Evolutionary conservation across 768 basidiomycete species (phyloP), one percentile per base, ranked within the genome.

Genomic region (Pleurotus tuoliensis): DNA sequence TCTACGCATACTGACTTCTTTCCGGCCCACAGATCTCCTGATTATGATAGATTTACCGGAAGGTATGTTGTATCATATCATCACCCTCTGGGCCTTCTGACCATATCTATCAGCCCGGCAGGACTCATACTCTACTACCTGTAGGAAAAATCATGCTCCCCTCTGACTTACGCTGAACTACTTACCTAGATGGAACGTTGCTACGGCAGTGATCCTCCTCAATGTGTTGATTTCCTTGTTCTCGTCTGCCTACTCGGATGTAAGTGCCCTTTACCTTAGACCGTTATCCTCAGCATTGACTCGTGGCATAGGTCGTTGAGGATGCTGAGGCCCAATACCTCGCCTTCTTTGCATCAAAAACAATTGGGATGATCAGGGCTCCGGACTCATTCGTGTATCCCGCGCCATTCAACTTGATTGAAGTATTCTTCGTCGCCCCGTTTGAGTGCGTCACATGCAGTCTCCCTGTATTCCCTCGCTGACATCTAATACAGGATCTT

Each of bases 151-250:
- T 43, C 47, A 48, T 39, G 49, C 25, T 34, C 13, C 37, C 13
- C 4, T 54, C 37, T 30, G 34, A 11, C 48, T 47, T 46, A 20
- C 16, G 12, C 44, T 38, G 3, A 34, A 34, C 2, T 34, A 34
- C 9, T 15, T 45, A 25, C 12, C 16, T 59, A 88, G 87, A 44
- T 95, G 92, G 93, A 93, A 87, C 71, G 81, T 92, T 54, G 80
- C 86, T 18, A 88, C 91, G 2, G 88, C 84, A 15, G 80, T 97
- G 49, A 82, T 98, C 54, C 78, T 97, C 49, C 82, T 97, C 67
- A 98, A 98, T 67, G 86, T 98, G 66, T 79, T 98, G 65, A 94
- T 98, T 63, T 97, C 94, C n/a, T 73, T 98, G 63, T 97, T 97
- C 68, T 86, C 94, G 15, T 92, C 93, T 49, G 93, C 94, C 0